phyloP scores from a whole-genome alignment of 352 stramenopile genomes.

The Phytophthora pluvialis region DNA sequence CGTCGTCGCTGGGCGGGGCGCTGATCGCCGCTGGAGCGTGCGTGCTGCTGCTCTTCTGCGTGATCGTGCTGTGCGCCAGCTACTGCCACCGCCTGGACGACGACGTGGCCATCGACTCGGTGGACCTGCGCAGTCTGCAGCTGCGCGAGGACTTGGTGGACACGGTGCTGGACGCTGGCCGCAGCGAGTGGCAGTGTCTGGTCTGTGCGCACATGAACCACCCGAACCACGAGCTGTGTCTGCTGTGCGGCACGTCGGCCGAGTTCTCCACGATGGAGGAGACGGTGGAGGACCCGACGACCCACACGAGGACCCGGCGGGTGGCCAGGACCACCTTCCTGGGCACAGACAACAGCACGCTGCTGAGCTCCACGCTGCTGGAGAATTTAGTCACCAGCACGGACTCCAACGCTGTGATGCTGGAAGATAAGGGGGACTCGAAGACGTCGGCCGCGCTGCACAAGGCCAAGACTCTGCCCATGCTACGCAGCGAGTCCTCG shows the following conservation, averaged over 20 bases:
- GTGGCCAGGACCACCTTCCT: slow-evolving; percentile 39
- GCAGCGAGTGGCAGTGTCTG: slow-evolving; percentile 76
- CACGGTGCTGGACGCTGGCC: slow-evolving; percentile 64
- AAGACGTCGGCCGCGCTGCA: slow-evolving; percentile 29
- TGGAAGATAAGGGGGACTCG: slow-evolving; percentile 10
- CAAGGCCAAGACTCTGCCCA: slow-evolving; percentile 41
- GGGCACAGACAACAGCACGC: slow-evolving; percentile 33
- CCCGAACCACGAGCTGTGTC: slow-evolving; percentile 63
- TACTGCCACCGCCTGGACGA: slow-evolving; percentile 44
- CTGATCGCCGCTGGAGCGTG: slow-evolving; percentile 38
- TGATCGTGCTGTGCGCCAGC: slow-evolving; percentile 49
- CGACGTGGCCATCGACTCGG: slow-evolving; percentile 57
- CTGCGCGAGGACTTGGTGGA: slow-evolving; percentile 73
- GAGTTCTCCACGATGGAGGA: slow-evolving; percentile 59
- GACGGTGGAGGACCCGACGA: slow-evolving; percentile 35
- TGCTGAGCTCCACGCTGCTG: slow-evolving; percentile 43
- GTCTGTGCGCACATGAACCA: slow-evolving; percentile 82
- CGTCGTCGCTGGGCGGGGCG: slow-evolving; percentile 36
- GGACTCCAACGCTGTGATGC: slow-evolving; percentile 8
- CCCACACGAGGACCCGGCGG: slow-evolving; percentile 16
- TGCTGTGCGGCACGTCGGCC: slow-evolving; percentile 66
- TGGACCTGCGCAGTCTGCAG: slow-evolving; percentile 56
- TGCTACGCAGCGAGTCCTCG: slow-evolving; percentile 32
- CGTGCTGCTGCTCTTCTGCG: slow-evolving; percentile 59
- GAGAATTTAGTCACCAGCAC: slow-evolving; percentile 25